These are phyloP conservation scores for Prunus padus DNA, from an alignment of 306 rosid genomes.

Conservation along the genomic window DNA sequence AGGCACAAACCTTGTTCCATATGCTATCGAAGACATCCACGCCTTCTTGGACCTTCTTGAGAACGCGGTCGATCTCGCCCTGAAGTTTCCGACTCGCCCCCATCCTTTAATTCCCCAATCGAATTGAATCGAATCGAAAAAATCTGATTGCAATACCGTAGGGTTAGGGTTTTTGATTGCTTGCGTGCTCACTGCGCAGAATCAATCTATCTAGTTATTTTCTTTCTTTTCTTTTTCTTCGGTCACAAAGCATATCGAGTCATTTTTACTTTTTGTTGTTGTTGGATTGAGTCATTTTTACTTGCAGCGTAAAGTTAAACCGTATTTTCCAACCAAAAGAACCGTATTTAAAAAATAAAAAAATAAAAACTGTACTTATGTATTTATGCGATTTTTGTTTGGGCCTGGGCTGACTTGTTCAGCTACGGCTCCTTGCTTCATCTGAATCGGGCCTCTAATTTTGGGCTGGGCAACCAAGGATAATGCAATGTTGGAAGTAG, in stretches of 20 bases:
- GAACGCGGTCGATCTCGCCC: slow-evolving; percentile 98
- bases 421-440: background rate
- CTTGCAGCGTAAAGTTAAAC: background rate
- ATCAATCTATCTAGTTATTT: background rate
- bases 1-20: slow-evolving; percentile 79
- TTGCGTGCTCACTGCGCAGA: background rate
- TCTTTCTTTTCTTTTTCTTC: background rate
- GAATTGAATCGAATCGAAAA: background rate
- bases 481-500: background rate
- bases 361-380: background rate
- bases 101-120: slow-evolving; percentile 35
- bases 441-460: background rate
- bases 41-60: slow-evolving; percentile 97
- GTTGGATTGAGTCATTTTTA: background rate
- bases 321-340: background rate
- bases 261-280: background rate
- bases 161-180: slow-evolving; percentile 8
- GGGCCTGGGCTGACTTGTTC: background rate
- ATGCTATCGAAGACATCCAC: slow-evolving; percentile 94
- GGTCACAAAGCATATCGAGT: too few species aligned
- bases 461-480: background rate
- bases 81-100: slow-evolving; percentile 99
- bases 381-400: background rate
- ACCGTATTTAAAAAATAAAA: too few species aligned
- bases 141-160: background rate